These are phyloP conservation scores for Sicyos baderoa DNA, from an alignment of 306 rosid genomes.

Conservation along the genomic window DNA sequence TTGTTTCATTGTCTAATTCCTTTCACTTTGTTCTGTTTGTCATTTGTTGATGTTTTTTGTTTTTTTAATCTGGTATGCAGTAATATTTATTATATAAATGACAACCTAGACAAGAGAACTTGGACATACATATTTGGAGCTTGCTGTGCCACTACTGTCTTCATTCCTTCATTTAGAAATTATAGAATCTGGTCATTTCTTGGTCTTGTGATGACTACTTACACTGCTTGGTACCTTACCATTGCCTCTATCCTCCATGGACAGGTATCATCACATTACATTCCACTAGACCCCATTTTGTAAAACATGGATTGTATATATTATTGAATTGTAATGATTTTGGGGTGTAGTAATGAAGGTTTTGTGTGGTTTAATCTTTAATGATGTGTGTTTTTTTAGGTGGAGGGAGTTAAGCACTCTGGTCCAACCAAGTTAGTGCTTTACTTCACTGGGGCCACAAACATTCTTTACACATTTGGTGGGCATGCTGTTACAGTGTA, in stretches of 20 bases:
- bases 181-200: constrained; percentile 95
- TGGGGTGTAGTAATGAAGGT: background rate
- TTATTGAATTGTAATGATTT: background rate
- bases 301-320: background rate
- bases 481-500: constrained; percentile 99
- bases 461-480: constrained; percentile 99
- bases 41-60: background rate
- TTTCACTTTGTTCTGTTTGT: background rate
- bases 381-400: constrained; percentile 13
- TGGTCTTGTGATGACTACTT: constrained; percentile 95
- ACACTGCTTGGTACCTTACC: constrained; percentile 97
- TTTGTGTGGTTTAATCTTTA: too few species aligned
- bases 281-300: background rate
- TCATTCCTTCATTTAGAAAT: constrained; percentile 93
- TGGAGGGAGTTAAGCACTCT: constrained; percentile 87
- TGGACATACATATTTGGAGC: constrained; percentile 99
- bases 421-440: constrained; percentile 83
- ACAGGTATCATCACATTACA: constrained; percentile 46
- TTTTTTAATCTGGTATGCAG: constrained; percentile 30
- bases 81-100: constrained; percentile 94
- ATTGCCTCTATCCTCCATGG: constrained; percentile 81
- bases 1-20: background rate
- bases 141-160: constrained; percentile 97
- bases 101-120: constrained; percentile 93
- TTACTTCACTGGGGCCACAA: constrained; percentile 97